Conservation (phyloP, 78 protist genomes). For the Chrysochromulina tobinii region DNA sequence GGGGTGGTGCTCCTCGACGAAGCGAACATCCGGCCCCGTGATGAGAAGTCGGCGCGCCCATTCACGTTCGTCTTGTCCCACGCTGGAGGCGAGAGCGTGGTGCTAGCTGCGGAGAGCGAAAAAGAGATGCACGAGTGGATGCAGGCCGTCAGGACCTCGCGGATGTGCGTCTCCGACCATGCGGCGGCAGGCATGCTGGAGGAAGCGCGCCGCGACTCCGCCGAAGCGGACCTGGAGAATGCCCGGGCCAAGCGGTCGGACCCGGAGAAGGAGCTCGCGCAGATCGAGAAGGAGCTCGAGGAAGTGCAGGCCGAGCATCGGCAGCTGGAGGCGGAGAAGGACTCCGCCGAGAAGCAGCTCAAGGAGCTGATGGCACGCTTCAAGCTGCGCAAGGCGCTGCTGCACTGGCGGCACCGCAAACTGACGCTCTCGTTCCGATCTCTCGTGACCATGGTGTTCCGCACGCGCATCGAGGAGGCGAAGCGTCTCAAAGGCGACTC, state of each 20-base stretch:
- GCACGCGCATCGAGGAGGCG: no score
- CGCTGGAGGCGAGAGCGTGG: background rate
- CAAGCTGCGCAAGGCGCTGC: constrained; percentile 27
- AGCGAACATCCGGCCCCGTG: background rate
- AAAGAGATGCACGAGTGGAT: constrained; percentile 22
- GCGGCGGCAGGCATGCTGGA: background rate
- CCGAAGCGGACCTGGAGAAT: background rate
- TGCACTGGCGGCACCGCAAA: constrained; percentile 31
- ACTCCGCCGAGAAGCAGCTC: background rate
- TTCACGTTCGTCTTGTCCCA: background rate
- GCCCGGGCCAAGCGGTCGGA: no score
- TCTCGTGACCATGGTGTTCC: background rate
- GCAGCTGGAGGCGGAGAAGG: constrained; percentile 16
- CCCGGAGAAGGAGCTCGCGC: background rate
- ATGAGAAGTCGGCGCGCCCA: background rate
- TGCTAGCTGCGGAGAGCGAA: constrained; percentile 1
- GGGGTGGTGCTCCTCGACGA: constrained; percentile 24
- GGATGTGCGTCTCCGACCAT: background rate
- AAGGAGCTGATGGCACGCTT: constrained; percentile 26
- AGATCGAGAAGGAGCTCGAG: background rate
- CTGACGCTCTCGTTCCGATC: constrained; percentile 8
- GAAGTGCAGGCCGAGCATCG: background rate
- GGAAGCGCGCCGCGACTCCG: background rate
- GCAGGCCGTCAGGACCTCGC: background rate
- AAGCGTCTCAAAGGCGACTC: background rate